Percentiles rank a stretch among this genome's conserved stretches.
These are phyloP conservation scores for Chytridiales sp. DNA, from an alignment of 371 early-diverging fungal species.

Conservation along the genomic window DNA sequence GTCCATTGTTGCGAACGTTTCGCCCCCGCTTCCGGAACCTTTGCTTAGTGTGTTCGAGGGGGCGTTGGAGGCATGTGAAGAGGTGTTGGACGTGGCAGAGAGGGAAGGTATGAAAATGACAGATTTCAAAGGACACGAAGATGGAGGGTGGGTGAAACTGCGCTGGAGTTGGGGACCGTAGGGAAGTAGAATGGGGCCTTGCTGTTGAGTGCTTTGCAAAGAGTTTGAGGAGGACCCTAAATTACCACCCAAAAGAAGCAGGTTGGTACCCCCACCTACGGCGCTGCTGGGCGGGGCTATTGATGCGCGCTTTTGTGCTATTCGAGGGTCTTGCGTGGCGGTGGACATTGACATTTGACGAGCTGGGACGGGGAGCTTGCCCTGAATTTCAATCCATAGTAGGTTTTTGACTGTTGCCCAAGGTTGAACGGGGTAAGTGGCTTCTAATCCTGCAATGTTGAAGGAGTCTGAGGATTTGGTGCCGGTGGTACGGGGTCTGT, in stretches of 20 bases:
- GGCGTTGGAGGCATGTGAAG: no score
- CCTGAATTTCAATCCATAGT: neutral
- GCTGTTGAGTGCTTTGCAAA: no score
- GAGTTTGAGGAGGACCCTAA: no score
- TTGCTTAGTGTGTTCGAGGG: no score
- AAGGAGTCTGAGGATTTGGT: neutral
- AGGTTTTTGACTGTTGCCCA: neutral
- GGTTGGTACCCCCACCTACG: no score
- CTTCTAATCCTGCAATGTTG: no score
- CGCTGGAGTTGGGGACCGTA: neutral
- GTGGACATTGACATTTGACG: neutral
- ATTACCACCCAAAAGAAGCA: no score
- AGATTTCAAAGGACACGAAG: neutral
- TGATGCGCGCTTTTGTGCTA: neutral
- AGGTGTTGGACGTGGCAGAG: no score
- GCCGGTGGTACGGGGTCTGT: neutral
- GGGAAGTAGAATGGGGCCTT: neutral
- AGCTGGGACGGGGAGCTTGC: neutral
- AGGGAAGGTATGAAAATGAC: neutral
- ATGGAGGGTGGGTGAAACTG: neutral
- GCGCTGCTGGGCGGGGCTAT: neutral
- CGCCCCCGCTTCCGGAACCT: no score
- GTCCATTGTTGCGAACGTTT: neutral
- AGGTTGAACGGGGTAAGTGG: no score
- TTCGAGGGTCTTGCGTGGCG: neutral